These are phyloP conservation scores for Polygonum maritimum DNA, from an alignment of 148 eudicot genomes.

Conservation along the genomic window DNA sequence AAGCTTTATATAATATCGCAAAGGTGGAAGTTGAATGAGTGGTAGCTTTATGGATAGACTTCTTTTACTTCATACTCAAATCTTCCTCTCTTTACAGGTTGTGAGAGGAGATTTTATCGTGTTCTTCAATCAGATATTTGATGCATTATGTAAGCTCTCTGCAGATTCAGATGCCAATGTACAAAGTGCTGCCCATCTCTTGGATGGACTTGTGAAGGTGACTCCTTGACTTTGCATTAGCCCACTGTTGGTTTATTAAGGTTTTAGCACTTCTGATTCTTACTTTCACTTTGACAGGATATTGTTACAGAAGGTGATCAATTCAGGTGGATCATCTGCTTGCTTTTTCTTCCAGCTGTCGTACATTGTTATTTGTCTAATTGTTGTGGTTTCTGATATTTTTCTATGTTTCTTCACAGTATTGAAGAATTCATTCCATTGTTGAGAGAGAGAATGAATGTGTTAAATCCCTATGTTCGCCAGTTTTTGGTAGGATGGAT, in stretches of 20 bases:
- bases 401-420: constrained; percentile 30
- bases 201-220: constrained; percentile 98
- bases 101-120: constrained; percentile 96
- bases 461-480: constrained; percentile 90
- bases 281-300: constrained; percentile 46
- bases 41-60: not conserved
- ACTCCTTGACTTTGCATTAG: not conserved
- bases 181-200: constrained; percentile 98
- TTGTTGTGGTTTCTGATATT: constrained; percentile 5
- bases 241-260: not conserved
- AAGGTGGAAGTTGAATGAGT: constrained; percentile 43
- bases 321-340: constrained; percentile 57
- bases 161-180: constrained; percentile 95
- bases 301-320: constrained; percentile 96
- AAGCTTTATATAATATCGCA: constrained; percentile 95
- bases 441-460: constrained; percentile 97
- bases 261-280: constrained; percentile 10
- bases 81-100: constrained; percentile 56
- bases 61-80: constrained; percentile 13
- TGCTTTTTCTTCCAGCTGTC: constrained; percentile 5
- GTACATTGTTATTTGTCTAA: not conserved
- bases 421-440: constrained; percentile 98
- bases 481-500: constrained; percentile 99
- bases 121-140: constrained; percentile 90
- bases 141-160: constrained; percentile 92